These are phyloP conservation scores for Eucalyptus pumila DNA, from an alignment of 345 rosid genomes.

Conservation along the genomic window DNA sequence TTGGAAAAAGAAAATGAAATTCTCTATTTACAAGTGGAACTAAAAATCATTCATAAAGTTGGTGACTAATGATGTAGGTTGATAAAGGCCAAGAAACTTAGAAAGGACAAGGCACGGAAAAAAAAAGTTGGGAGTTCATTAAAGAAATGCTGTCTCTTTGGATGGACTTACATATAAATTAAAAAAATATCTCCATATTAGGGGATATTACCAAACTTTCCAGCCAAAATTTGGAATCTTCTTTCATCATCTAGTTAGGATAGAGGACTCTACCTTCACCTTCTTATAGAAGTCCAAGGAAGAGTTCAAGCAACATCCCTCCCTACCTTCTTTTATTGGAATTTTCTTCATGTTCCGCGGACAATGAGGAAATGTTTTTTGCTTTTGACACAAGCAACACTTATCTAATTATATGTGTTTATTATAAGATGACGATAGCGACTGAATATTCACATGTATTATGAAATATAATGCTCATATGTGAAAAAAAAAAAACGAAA, in stretches of 20 bases:
- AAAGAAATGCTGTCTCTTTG: not conserved
- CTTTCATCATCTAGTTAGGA: not conserved
- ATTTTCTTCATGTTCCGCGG: not conserved
- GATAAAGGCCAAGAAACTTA: not conserved
- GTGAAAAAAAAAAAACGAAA: not conserved
- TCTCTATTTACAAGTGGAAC: not conserved
- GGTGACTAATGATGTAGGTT: not conserved
- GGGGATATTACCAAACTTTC: not conserved
- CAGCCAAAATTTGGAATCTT: not conserved
- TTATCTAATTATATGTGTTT: not conserved
- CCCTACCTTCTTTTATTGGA: not conserved
- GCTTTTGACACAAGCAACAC: not conserved
- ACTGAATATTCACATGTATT: not conserved
- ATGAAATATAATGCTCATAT: not conserved
- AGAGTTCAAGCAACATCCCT: not conserved
- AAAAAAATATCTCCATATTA: not conserved
- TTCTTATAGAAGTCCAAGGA: not conserved
- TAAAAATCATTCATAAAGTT: not conserved
- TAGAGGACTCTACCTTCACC: not conserved
- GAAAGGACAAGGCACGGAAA: not conserved
- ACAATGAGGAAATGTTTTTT: not conserved
- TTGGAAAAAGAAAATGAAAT: not conserved
- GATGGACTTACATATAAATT: not conserved
- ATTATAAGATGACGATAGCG: not conserved
- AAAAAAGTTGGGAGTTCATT: not conserved